Conservation (phyloP, 441 rosid species). For the Mallotus repandus region DNA sequence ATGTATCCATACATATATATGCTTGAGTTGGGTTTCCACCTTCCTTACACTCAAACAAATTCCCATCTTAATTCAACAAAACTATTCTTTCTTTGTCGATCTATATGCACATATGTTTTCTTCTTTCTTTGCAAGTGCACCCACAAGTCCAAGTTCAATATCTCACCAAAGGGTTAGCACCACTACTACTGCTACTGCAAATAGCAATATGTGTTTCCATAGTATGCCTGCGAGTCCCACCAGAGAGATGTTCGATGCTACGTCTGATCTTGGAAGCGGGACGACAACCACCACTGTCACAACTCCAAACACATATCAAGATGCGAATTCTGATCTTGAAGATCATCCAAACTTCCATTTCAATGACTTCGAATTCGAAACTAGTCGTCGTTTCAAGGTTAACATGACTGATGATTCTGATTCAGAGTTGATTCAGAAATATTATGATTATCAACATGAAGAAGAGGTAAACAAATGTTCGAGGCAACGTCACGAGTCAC, state of each 20-base stretch:
- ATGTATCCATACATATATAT: not conserved
- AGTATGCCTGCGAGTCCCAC: slow-evolving; percentile 33
- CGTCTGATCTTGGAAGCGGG: not conserved
- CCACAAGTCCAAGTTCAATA: slow-evolving; percentile 27
- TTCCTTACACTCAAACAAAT: slow-evolving; percentile 20
- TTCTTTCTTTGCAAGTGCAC: slow-evolving; percentile 25
- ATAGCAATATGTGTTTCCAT: slow-evolving; percentile 20
- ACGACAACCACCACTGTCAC: slow-evolving; percentile 2
- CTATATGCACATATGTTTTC: not conserved
- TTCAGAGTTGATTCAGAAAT: slow-evolving; percentile 1
- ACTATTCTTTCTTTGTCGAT: not conserved
- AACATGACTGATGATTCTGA: not conserved
- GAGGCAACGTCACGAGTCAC: slow-evolving; percentile 18
- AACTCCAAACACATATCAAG: not conserved
- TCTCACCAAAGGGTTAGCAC: not conserved
- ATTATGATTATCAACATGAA: not conserved
- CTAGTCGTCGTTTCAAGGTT: slow-evolving; percentile 9
- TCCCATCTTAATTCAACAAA: not conserved
- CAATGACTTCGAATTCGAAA: slow-evolving; percentile 32
- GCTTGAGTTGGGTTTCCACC: slow-evolving; percentile 15
- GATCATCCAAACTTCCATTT: not conserved
- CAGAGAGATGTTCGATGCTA: not conserved
- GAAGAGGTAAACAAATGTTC: not conserved
- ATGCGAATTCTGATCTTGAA: slow-evolving; percentile 13
- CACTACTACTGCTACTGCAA: not conserved